These are phyloP conservation scores for Penicillium sp. DNA, from an alignment of 2,329 filamentous ascomycete species.

Conservation along the genomic window DNA sequence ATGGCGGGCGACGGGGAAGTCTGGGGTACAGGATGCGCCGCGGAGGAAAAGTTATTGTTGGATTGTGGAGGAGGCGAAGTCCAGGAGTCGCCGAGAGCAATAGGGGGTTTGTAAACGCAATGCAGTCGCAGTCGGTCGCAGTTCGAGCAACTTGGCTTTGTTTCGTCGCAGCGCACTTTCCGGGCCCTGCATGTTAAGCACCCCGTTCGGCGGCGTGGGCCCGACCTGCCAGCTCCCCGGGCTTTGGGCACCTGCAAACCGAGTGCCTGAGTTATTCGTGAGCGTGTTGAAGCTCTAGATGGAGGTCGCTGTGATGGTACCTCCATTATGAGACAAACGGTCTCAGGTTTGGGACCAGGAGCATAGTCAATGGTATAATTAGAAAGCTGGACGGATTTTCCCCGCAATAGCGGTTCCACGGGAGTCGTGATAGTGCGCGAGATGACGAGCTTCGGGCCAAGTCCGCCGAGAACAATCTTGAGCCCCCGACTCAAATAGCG, in stretches of 20 bases:
- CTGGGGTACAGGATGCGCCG: conserved; percentile 8
- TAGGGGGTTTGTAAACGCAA: conserved; percentile 31
- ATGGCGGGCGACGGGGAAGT: conserved; percentile 12
- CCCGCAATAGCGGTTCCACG: conserved; percentile 20
- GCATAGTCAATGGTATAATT: conserved; percentile 10
- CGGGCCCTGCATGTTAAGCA: conserved; percentile 38
- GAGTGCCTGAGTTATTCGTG: conserved; percentile 14
- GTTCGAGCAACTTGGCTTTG: conserved; percentile 36
- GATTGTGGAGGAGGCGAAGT: conserved; percentile 8
- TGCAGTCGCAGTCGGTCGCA: conserved; percentile 33
- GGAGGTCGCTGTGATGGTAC: conserved; percentile 6
- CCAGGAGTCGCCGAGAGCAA: conserved; percentile 14
- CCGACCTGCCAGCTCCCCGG: conserved; percentile 35
- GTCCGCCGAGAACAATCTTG: neutral
- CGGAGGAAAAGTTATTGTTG: neutral
- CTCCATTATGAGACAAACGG: conserved; percentile 22
- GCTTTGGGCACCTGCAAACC: conserved; percentile 26
- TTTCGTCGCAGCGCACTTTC: conserved; percentile 39
- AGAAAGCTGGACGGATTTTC: conserved; percentile 12
- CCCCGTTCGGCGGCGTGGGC: conserved; percentile 36
- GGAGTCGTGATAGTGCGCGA: conserved; percentile 11
- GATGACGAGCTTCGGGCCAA: conserved; percentile 13
- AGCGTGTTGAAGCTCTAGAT: neutral
- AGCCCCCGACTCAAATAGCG: neutral
- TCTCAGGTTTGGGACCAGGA: conserved; percentile 6